phyloP scores from a whole-genome alignment of 164 flowering plant species.

The Houttuynia cordata region DNA sequence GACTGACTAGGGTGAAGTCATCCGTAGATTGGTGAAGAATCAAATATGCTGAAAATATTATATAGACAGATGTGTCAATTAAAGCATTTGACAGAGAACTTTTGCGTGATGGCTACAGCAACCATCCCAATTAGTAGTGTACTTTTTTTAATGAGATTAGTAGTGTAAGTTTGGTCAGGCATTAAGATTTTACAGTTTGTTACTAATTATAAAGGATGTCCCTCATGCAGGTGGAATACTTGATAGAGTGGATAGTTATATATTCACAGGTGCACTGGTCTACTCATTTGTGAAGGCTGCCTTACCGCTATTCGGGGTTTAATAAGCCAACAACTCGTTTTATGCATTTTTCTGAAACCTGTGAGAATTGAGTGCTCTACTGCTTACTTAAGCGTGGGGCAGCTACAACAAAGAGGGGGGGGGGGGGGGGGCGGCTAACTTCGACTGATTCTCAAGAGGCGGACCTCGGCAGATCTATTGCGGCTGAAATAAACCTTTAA shows the following conservation, averaged over 20 bases:
- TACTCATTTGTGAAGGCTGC: conserved; percentile 74
- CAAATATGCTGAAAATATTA: not conserved
- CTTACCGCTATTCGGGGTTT: conserved; percentile 77
- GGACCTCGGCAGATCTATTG: too few relatives aligned
- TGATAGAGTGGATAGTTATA: conserved; percentile 85
- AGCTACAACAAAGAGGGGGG: too few relatives aligned
- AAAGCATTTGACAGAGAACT: not conserved
- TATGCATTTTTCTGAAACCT: too few relatives aligned
- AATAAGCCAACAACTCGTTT: conserved; percentile 4
- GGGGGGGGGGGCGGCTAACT: too few relatives aligned
- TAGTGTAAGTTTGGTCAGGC: too few relatives aligned
- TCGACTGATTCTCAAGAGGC: too few relatives aligned
- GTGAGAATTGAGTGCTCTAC: too few relatives aligned
- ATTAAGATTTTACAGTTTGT: not conserved
- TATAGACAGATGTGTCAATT: not conserved
- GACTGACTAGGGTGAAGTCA: not conserved
- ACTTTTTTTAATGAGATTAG: too few relatives aligned
- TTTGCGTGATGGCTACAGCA: too few relatives aligned
- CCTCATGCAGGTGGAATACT: conserved; percentile 81
- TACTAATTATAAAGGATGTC: not conserved
- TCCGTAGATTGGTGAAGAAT: not conserved
- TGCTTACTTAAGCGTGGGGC: not conserved
- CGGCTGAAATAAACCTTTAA: too few relatives aligned
- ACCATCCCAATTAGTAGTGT: too few relatives aligned
- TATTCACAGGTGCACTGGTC: conserved; percentile 92